phyloP scores from a whole-genome alignment of 768 basidiomycete genomes.

The Hypholoma fasciculare region DNA sequence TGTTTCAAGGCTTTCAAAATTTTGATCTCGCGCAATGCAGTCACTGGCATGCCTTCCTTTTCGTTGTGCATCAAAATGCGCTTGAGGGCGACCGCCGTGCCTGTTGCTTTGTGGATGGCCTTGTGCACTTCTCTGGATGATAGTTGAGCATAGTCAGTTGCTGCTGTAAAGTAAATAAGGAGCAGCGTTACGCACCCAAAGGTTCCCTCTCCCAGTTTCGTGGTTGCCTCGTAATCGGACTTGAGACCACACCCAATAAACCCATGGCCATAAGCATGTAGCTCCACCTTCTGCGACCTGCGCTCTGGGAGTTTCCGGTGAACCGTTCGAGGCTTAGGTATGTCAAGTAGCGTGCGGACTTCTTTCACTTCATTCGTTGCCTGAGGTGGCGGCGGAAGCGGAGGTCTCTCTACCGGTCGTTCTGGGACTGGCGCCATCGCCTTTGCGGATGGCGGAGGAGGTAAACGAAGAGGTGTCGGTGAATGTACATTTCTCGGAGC shows the following conservation, averaged over 20 bases:
- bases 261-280: constrained; percentile 61
- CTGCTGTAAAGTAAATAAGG: constrained; percentile 11
- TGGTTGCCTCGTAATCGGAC: constrained; percentile 75
- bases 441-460: constrained; percentile 16
- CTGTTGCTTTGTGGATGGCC: constrained; percentile 65
- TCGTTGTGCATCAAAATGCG: constrained; percentile 96
- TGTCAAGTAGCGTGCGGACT: constrained; percentile 22
- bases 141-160: not conserved
- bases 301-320: constrained; percentile 44
- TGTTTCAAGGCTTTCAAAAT: constrained; percentile 91
- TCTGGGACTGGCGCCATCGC: constrained; percentile 16
- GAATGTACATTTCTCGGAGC: constrained; percentile 49
- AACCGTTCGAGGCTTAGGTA: constrained; percentile 19
- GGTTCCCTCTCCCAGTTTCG: constrained; percentile 94
- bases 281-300: constrained; percentile 64
- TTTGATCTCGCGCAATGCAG: constrained; percentile 95
- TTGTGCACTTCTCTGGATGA: constrained; percentile 83
- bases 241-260: constrained; percentile 75
- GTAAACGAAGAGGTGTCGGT: constrained; percentile 26
- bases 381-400: constrained; percentile 2
- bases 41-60: constrained; percentile 96
- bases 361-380: constrained; percentile 9
- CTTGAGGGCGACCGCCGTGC: constrained; percentile 80
- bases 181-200: constrained; percentile 72
- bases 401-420: constrained; percentile 3